phyloP scores from a whole-genome alignment of 2,329 filamentous ascomycete genomes.

The Acephala macrosclerotiorum region DNA sequence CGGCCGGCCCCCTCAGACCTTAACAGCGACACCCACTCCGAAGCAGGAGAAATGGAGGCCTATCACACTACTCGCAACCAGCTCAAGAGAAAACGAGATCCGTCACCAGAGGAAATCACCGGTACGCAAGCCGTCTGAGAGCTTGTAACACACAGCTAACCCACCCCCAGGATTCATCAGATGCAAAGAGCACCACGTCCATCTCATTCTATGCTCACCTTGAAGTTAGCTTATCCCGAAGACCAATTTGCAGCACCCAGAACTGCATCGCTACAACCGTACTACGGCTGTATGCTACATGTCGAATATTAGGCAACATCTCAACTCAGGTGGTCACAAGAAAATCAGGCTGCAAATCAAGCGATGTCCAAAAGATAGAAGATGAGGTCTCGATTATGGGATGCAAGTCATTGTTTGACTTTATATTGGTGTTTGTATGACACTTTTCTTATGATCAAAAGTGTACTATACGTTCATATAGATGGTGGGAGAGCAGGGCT shows the following conservation, averaged over 20 bases:
- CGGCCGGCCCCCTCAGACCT: neutral
- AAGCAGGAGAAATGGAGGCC: neutral
- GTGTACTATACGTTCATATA: neutral
- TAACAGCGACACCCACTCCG: neutral
- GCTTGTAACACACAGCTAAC: neutral
- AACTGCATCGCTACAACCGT: neutral
- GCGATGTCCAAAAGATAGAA: neutral
- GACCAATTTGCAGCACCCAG: neutral
- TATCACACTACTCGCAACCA: neutral
- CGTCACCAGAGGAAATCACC: neutral
- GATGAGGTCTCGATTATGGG: neutral
- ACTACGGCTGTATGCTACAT: neutral
- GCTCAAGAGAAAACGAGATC: neutral
- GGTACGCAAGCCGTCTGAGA: neutral
- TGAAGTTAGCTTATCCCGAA: neutral
- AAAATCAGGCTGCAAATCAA: neutral
- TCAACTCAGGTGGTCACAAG: neutral
- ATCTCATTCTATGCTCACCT: neutral
- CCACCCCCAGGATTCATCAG: neutral
- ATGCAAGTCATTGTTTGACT: neutral
- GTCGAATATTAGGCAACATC: neutral
- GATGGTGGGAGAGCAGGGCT: neutral
- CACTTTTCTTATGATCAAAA: neutral
- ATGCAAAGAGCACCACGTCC: neutral
- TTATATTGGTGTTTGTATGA: neutral